These are phyloP conservation scores for Tolypocladium album DNA, from an alignment of 2,329 filamentous ascomycete species.

Conservation along the genomic window DNA sequence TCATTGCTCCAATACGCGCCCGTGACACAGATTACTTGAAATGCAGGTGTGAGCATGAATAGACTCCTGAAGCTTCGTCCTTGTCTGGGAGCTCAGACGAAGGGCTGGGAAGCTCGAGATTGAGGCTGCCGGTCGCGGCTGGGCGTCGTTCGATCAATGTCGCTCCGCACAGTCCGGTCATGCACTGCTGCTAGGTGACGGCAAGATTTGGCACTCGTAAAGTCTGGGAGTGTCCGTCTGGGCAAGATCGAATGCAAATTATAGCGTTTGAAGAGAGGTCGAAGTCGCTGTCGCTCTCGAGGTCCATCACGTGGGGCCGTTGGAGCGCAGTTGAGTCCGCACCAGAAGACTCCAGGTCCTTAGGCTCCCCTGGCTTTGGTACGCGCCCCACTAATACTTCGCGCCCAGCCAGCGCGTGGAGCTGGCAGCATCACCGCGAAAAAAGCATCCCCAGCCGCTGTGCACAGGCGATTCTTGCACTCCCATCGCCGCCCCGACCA, in stretches of 20 bases:
- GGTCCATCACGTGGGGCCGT: conserved; percentile 5
- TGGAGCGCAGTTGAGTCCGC: background rate
- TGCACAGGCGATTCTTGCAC: background rate
- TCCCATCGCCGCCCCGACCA: background rate
- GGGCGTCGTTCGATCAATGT: background rate
- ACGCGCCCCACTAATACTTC: background rate
- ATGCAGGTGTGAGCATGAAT: no score
- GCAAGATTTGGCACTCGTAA: background rate
- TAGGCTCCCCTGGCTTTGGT: background rate
- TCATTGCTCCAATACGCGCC: conserved; percentile 11
- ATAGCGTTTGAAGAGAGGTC: background rate
- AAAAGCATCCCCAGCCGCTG: conserved; percentile 4
- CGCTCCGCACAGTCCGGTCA: background rate
- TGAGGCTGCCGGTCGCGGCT: background rate
- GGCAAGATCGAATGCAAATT: background rate
- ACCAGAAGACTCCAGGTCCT: background rate
- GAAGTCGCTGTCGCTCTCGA: background rate
- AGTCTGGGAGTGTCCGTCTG: background rate
- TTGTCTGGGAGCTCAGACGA: background rate
- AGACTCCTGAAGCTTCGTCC: background rate
- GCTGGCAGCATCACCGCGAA: conserved; percentile 1
- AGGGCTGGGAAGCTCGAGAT: background rate
- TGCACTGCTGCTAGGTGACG: background rate
- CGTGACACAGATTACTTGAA: background rate
- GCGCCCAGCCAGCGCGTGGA: conserved; percentile 2